Evolutionary conservation across 1,284 basidiomycete species (phyloP).

Genomic region (Boletellus deceptivus): DNA sequence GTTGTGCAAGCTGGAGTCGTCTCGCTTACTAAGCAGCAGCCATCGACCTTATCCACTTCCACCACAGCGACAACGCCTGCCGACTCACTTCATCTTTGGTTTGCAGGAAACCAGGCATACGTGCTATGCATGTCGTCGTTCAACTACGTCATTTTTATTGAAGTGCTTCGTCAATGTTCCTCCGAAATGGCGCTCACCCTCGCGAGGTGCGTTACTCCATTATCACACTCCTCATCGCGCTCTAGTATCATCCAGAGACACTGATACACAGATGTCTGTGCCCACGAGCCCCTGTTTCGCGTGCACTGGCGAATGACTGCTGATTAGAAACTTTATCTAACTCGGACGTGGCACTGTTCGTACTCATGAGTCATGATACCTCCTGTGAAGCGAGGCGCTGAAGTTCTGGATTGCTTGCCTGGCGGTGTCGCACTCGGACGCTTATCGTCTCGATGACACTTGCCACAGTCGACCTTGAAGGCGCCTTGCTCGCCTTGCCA

Average conservation of each 20-base stretch:
- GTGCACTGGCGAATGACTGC: no score
- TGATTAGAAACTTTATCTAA: no score
- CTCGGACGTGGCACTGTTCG: no score
- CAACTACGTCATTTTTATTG: no score
- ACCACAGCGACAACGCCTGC: no score
- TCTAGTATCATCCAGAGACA: no score
- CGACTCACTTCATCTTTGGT: neutral
- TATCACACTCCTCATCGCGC: no score
- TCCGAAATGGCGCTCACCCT: no score
- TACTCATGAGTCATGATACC: neutral
- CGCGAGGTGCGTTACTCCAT: no score
- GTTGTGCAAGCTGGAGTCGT: neutral
- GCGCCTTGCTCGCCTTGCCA: slow-evolving; percentile 8
- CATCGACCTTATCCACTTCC: neutral
- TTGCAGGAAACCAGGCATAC: neutral
- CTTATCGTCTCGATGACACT: slow-evolving; percentile 9
- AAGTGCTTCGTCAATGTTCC: no score
- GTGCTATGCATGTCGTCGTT: neutral
- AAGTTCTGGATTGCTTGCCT: slow-evolving; percentile 5
- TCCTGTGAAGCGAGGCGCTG: neutral
- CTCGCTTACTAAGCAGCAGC: slow-evolving; percentile 13
- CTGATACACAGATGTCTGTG: no score
- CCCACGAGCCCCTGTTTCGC: no score
- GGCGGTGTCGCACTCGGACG: neutral
- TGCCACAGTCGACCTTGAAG: neutral